Conservation (phyloP, 2,329 filamentous ascomycete species). For the Sclerotinia minor region DNA sequence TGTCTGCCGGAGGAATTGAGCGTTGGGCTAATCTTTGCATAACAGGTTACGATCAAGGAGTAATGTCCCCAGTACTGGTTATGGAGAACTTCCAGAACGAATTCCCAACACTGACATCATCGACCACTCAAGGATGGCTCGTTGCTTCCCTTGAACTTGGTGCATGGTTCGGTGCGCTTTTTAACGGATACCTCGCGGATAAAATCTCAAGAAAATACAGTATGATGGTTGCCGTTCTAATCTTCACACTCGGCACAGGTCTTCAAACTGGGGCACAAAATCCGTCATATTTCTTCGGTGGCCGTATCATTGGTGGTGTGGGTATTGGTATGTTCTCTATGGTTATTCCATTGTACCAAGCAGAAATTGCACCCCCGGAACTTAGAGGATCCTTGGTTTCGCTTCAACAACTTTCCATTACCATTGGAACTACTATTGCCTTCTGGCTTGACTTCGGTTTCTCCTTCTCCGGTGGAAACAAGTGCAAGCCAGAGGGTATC, state of each 20-base stretch:
- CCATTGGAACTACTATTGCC: slow-evolving; percentile 46
- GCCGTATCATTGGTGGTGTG: slow-evolving; percentile 51
- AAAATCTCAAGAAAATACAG: slow-evolving; percentile 53
- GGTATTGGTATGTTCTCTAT: slow-evolving; percentile 53
- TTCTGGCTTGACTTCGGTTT: slow-evolving; percentile 64
- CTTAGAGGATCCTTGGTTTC: slow-evolving; percentile 60
- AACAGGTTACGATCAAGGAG: slow-evolving; percentile 42
- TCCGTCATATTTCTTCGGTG: slow-evolving; percentile 55
- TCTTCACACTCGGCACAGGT: slow-evolving; percentile 53
- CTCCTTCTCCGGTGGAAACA: slow-evolving; percentile 49
- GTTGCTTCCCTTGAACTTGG: slow-evolving; percentile 43
- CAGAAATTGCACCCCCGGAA: slow-evolving; percentile 57
- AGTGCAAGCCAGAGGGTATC: slow-evolving; percentile 35
- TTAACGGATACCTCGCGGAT: slow-evolving; percentile 46
- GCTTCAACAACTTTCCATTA: slow-evolving; percentile 61
- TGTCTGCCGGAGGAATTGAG: neutral
- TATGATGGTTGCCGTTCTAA: slow-evolving; percentile 51
- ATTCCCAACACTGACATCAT: slow-evolving; percentile 41
- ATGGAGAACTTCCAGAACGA: slow-evolving; percentile 44
- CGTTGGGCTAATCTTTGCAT: neutral
- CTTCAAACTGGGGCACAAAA: slow-evolving; percentile 46
- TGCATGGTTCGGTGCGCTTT: slow-evolving; percentile 40
- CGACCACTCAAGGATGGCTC: slow-evolving; percentile 42
- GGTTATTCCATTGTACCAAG: slow-evolving; percentile 59
- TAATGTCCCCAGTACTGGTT: slow-evolving; percentile 43